Conservation (phyloP, 306 rosid genomes). For the Trifolium fragiferum region DNA sequence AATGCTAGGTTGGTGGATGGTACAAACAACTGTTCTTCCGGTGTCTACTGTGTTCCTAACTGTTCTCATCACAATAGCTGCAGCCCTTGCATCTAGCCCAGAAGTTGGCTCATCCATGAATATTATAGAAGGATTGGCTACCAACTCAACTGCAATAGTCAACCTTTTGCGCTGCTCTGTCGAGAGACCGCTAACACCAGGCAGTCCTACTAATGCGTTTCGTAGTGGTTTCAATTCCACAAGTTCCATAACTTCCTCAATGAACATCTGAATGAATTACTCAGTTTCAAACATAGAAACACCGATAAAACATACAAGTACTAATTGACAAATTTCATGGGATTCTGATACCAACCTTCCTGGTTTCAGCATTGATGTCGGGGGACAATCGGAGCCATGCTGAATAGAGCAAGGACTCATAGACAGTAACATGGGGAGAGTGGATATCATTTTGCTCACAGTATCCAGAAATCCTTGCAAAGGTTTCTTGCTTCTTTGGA, state of each 20-base stretch:
- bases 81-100: conserved; percentile 72
- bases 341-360: conserved; percentile 52
- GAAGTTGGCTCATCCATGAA: conserved; percentile 84
- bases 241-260: conserved; percentile 73
- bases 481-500: conserved; percentile 90
- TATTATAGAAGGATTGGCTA: conserved; percentile 69
- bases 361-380: conserved; percentile 52
- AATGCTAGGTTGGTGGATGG: conserved; percentile 76
- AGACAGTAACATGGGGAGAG: conserved; percentile 71
- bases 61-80: conserved; percentile 71
- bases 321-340: background rate
- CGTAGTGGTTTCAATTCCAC: conserved; percentile 61
- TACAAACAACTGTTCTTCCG: conserved; percentile 72
- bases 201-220: conserved; percentile 65
- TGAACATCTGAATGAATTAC: conserved; percentile 57
- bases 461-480: conserved; percentile 88
- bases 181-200: conserved; percentile 65
- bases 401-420: conserved; percentile 68
- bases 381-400: conserved; percentile 67
- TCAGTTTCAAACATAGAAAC: background rate
- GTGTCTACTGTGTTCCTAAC: conserved; percentile 73
- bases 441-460: conserved; percentile 93
- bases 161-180: conserved; percentile 71
- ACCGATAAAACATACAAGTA: background rate
- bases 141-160: conserved; percentile 72